Conservation (phyloP, 179 eudicot species). For the Camellia oleifera region DNA sequence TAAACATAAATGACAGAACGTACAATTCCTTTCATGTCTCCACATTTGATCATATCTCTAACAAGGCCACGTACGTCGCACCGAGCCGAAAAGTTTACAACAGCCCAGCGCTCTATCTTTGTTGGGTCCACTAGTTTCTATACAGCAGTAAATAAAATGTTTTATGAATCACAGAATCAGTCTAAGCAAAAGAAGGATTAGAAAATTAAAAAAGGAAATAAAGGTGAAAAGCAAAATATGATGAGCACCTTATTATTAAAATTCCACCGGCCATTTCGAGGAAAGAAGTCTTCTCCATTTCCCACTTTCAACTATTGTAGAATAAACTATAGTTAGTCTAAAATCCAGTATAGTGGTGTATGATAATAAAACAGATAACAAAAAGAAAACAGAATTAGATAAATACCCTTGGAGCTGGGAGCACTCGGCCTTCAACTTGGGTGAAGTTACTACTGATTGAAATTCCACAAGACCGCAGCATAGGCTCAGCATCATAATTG, state of each 20-base stretch:
- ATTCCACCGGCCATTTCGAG: conserved; percentile 87
- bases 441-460: conserved; percentile 56
- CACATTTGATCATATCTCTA: conserved; percentile 59
- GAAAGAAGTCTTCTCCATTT: conserved; percentile 70
- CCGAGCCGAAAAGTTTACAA: conserved; percentile 87
- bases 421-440: conserved; percentile 78
- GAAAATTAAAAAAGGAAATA: background rate
- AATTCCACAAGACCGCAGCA: conserved; percentile 75
- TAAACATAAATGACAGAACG: conserved; percentile 19
- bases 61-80: conserved; percentile 52
- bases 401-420: conserved; percentile 71
- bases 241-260: conserved; percentile 68
- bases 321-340: background rate
- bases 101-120: conserved; percentile 74
- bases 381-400: background rate
- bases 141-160: conserved; percentile 7
- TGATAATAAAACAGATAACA: background rate
- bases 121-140: conserved; percentile 77
- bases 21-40: conserved; percentile 70
- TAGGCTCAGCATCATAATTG: conserved; percentile 76
- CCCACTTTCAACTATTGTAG: conserved; percentile 60
- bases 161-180: background rate
- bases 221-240: background rate
- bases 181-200: background rate
- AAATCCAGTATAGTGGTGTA: background rate